Base-by-base conservation (phyloP, 192 early-diverging fungal genomes). In the Backusella luteola region DNA sequence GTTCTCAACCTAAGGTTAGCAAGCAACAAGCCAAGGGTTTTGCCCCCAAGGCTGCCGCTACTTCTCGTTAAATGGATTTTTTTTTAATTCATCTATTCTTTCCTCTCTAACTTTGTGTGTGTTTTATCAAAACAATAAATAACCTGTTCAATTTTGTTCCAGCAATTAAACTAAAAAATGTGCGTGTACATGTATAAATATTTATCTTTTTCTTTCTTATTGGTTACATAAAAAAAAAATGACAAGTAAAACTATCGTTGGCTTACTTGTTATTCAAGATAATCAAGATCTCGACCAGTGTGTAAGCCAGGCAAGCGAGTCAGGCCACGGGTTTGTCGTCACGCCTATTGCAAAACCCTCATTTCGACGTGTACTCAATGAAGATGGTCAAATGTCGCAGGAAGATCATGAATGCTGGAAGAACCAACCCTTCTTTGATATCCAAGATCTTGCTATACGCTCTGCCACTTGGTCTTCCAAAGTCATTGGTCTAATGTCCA, bases 11-110 rank as follows among this genome's bases (percentile, higher is more conserved):
- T 79, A 94, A 95, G 89, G 78, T 93, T 82, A 89, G 85, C 83
- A 96, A 96, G 91, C 92, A 94, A 86, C 85, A 87, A 73, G 87
- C 88, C 75, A 93, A 93, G 91, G 95, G 95, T 77, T 90, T 89
- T 79, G 90, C 91, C 59, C 83, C 89, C 76, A 92, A 95, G 88
- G 92, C 90, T 77, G 84, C 89, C 78, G 90, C 91, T 79, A 96
- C 88, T 77, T 94, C 92, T 83, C 93, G 95, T 78, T 96, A 94
- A 95, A 78, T 35, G 0, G 2, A 2, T 9, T 39, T 39, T 9
- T 44, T 44, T n/a, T 49, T 36, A 9, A 39, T 38, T 15, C 39
- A 41, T 74, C 26, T 9, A 4, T 63, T 75, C 67, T 75, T 63
- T 63, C 26, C 56, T 63, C 56, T 63, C 46, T n/a, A 49, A 49